phyloP scores from a whole-genome alignment of 306 rosid species.

The Vigna nakashimae region DNA sequence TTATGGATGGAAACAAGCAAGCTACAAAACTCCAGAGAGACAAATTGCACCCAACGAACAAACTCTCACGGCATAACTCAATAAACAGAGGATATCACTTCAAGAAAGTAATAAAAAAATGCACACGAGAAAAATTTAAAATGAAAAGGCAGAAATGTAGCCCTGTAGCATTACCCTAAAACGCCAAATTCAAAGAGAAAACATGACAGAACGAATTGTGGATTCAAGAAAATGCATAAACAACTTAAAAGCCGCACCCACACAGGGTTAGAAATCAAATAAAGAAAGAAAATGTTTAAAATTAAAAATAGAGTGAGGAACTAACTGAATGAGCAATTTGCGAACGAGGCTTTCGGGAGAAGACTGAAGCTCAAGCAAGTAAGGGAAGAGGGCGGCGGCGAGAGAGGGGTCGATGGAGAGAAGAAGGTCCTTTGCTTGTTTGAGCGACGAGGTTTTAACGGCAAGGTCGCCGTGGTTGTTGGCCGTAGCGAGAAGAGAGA shows the following conservation, averaged over 20 bases:
- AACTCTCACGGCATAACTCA: not conserved
- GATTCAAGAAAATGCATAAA: not conserved
- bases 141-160: not conserved
- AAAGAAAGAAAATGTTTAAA: too few relatives aligned
- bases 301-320: constrained; percentile 42
- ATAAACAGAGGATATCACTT: not conserved
- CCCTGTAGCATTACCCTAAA: constrained; percentile 21
- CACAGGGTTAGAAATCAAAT: not conserved
- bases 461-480: constrained; percentile 94
- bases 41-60: not conserved
- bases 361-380: constrained; percentile 84
- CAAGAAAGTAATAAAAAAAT: not conserved
- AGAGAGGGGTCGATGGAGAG: constrained; percentile 70
- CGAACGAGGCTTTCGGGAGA: constrained; percentile 86
- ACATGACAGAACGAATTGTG: not conserved
- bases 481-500: constrained; percentile 89
- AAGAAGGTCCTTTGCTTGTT: constrained; percentile 76
- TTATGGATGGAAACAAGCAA: not conserved
- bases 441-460: constrained; percentile 79
- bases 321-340: constrained; percentile 79
- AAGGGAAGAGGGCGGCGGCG: constrained; percentile 83
- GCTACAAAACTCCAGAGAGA: not conserved
- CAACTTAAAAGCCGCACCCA: not conserved
- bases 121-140: not conserved
- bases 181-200: not conserved